Percentiles rank a stretch among this genome's conserved stretches.
These are phyloP conservation scores for Fonsecaea erecta DNA, from an alignment of 2,329 filamentous ascomycete genomes.

Conservation along the genomic window DNA sequence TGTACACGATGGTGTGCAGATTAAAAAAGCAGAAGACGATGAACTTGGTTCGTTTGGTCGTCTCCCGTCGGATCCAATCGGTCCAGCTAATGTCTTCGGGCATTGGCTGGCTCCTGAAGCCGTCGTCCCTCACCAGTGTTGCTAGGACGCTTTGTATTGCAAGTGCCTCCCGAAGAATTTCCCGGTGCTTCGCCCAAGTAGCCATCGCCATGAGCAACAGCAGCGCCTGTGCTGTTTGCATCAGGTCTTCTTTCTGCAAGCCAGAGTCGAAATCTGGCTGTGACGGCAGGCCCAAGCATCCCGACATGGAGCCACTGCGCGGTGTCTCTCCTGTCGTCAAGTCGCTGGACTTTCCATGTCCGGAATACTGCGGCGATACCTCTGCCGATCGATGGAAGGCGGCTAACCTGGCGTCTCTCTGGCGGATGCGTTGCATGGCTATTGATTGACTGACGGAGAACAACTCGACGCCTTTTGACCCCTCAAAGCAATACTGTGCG, in stretches of 20 bases:
- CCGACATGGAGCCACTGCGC: conserved; percentile 29
- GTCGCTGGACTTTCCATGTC: conserved; percentile 13
- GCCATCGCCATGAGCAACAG: conserved; percentile 39
- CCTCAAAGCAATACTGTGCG: conserved; percentile 37
- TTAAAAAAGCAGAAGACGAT: conserved; percentile 48
- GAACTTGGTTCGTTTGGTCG: conserved; percentile 44
- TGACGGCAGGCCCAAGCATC: conserved; percentile 28
- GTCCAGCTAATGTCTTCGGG: conserved; percentile 39
- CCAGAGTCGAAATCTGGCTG: conserved; percentile 25
- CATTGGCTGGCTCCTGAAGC: conserved; percentile 29
- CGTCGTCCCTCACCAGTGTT: conserved; percentile 37
- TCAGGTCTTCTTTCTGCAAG: conserved; percentile 30
- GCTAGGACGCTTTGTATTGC: conserved; percentile 39
- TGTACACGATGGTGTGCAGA: conserved; percentile 47
- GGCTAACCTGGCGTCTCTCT: conserved; percentile 32
- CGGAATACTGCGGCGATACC: conserved; percentile 28
- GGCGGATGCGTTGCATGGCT: conserved; percentile 35
- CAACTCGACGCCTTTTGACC: conserved; percentile 35
- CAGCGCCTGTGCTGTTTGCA: conserved; percentile 36
- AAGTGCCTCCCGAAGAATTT: conserved; percentile 38
- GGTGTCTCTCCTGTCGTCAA: conserved; percentile 23
- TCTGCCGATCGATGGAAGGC: conserved; percentile 36
- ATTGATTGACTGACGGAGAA: conserved; percentile 36
- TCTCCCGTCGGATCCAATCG: conserved; percentile 46
- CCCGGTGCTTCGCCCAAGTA: conserved; percentile 39